A percentile compares a stretch with the other conserved stretches of the same genome.
Evolutionary conservation across 1,284 basidiomycete genomes (phyloP).

Genomic region (Spongiforma sp.): DNA sequence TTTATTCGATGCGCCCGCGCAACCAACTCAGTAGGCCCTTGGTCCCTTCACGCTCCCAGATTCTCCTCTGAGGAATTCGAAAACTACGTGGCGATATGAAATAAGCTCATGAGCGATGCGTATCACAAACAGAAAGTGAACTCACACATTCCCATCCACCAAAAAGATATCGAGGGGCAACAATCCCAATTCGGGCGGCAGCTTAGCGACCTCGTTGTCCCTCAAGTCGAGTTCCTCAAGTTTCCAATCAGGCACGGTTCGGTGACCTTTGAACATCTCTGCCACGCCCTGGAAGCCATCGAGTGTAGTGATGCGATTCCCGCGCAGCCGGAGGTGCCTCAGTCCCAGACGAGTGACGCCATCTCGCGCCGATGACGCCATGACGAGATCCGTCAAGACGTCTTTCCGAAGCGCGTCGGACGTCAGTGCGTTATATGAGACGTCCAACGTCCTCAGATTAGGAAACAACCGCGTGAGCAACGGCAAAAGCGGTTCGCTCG

Average conservation of each 20-base stretch:
- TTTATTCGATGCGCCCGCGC: slow-evolving; percentile 67
- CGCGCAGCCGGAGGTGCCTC: slow-evolving; percentile 65
- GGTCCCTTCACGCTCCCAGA: slow-evolving; percentile 87
- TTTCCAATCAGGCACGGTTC: slow-evolving; percentile 67
- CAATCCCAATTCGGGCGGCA: slow-evolving; percentile 71
- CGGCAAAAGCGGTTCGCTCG: slow-evolving; percentile 58
- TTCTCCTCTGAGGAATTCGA: slow-evolving; percentile 75
- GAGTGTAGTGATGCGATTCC: slow-evolving; percentile 65
- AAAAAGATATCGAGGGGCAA: slow-evolving; percentile 77
- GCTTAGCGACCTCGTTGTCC: slow-evolving; percentile 74
- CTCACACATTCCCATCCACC: slow-evolving; percentile 85
- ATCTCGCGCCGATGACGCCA: slow-evolving; percentile 42
- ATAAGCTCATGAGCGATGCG: slow-evolving; percentile 2
- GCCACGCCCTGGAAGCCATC: slow-evolving; percentile 66
- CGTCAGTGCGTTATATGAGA: slow-evolving; percentile 75
- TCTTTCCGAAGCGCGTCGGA: slow-evolving; percentile 53
- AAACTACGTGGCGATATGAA: slow-evolving; percentile 51
- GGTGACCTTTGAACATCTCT: slow-evolving; percentile 64
- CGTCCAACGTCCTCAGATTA: slow-evolving; percentile 64
- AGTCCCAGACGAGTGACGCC: slow-evolving; percentile 51
- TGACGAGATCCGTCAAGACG: slow-evolving; percentile 53
- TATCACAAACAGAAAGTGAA: slow-evolving; percentile 30
- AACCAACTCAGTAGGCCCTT: slow-evolving; percentile 79
- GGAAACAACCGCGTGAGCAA: slow-evolving; percentile 71
- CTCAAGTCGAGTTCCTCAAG: slow-evolving; percentile 80